Base-by-base conservation (phyloP, 2,329 filamentous ascomycete species). In the Phaeosphaeria sp. region DNA sequence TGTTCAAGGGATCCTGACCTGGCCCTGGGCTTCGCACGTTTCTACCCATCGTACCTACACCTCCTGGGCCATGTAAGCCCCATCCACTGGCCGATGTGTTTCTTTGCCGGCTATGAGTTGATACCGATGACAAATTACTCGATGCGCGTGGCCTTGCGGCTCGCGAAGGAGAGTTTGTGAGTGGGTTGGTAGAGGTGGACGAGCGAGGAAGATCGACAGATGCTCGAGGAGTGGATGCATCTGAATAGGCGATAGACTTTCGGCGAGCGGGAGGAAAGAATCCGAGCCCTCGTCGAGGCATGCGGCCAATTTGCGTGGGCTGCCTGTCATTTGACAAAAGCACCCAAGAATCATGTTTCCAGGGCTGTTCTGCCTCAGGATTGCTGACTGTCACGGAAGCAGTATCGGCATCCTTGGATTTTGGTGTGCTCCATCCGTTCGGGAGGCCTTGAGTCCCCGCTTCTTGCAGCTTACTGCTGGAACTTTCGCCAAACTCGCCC, bases 211-310 rank as follows among this genome's bases (percentile, higher is more conserved):
- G 69, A 56, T 91, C 89, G 40, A 89, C 77, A 39, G 89, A 91
- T 45, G 85, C 83, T 20, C 86, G 85, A 7, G 91, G 90, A 2
- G 89, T 92, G 87, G 51, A 88, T 65, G 79, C 78, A 60, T 80
- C 80, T 2, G 91, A 90, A 51, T 85, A 84, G 1, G 88, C 88
- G 67, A 85, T 82, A 61, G 91, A 95, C 88, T 95, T 95, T 87
- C 93, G 92, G 73, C 93, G 85, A 20, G 93, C 87, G 7, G 93
- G 93, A 2, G 94, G 94, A 72, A 98, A 98, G 78, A 94, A 98
- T 22, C 93, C 94, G 45, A 97, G 84, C 2, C 90, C 86, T 77
- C 89, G 88, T 56, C 91, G 88, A 21, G 92, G 88, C 56, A 98
- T 87, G 27, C 95, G 88, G 17, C 89, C 92, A 64, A 99, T 95